A percentile compares a stretch with the other conserved stretches of the same genome.
Evolutionary conservation across 2,329 filamentous ascomycete species (phyloP).

Genomic region (Sodiomyces alkalinus): DNA sequence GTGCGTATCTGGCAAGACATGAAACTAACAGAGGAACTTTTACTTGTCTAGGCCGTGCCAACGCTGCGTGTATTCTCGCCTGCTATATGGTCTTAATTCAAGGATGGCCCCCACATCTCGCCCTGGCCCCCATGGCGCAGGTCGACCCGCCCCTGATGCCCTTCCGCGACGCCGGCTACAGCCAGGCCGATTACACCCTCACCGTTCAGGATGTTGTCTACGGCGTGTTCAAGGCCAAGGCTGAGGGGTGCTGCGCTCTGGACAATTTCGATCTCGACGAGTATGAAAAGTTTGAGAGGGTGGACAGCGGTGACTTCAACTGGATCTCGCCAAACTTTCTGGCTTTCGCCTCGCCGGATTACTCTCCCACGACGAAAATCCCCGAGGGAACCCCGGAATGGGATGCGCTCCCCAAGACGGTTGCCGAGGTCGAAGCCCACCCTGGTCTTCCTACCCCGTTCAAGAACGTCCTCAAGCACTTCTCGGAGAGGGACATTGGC

Average conservation of each 20-base stretch:
- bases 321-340: conserved; percentile 94
- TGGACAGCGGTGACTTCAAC: conserved; percentile 99
- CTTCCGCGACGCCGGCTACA: conserved; percentile 95
- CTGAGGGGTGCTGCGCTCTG: conserved; percentile 78
- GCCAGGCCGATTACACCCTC: conserved; percentile 90
- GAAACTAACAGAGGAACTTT: too few relatives aligned
- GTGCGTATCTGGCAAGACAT: too few relatives aligned
- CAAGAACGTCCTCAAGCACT: conserved; percentile 90
- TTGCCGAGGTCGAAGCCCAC: conserved; percentile 56
- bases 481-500: conserved; percentile 74
- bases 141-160: conserved; percentile 97
- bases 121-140: conserved; percentile 88
- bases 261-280: conserved; percentile 94
- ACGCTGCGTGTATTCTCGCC: conserved; percentile 85
- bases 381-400: conserved; percentile 59
- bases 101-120: conserved; percentile 91
- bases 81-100: conserved; percentile 99
- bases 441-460: conserved; percentile 69
- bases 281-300: conserved; percentile 90
- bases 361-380: conserved; percentile 59
- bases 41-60: conserved; percentile 55
- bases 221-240: conserved; percentile 97
- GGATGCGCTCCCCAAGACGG: conserved; percentile 56
- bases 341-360: conserved; percentile 89
- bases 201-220: conserved; percentile 97